Percentiles rank a stretch among this genome's conserved stretches.
Conservation (phyloP, 2,329 filamentous ascomycete species). For the Teratosphaeria pseudoeucalypti region DNA sequence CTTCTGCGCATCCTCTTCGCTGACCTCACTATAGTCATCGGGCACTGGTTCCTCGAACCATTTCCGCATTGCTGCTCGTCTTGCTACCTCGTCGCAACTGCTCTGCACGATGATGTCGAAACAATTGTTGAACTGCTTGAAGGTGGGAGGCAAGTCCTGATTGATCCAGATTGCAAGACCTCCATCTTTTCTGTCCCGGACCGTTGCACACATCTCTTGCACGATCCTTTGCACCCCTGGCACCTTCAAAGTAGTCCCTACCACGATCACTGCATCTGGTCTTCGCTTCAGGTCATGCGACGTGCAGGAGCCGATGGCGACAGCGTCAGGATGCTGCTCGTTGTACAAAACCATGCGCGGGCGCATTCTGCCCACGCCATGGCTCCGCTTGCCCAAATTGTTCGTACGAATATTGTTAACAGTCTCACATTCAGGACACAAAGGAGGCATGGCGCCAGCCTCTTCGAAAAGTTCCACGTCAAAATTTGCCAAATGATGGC, state of each 20-base stretch:
- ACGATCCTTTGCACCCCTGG: slow-evolving; percentile 84
- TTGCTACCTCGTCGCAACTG: slow-evolving; percentile 78
- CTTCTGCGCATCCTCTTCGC: slow-evolving; percentile 35
- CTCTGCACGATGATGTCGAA: slow-evolving; percentile 88
- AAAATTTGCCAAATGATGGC: slow-evolving; percentile 65
- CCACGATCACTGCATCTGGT: slow-evolving; percentile 87
- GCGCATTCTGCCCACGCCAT: slow-evolving; percentile 80
- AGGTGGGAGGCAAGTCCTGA: slow-evolving; percentile 69
- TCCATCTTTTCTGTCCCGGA: slow-evolving; percentile 71
- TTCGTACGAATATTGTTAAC: slow-evolving; percentile 66
- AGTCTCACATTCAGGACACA: slow-evolving; percentile 63
- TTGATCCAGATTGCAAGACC: slow-evolving; percentile 87
- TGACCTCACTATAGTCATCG: slow-evolving; percentile 35
- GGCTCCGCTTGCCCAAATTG: slow-evolving; percentile 75
- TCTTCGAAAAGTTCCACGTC: slow-evolving; percentile 64
- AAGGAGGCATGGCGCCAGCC: slow-evolving; percentile 58
- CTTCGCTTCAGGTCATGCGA: slow-evolving; percentile 73
- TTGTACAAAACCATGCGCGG: slow-evolving; percentile 96
- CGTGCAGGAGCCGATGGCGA: slow-evolving; percentile 87
- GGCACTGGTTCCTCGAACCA: slow-evolving; percentile 41
- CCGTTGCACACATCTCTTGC: slow-evolving; percentile 78
- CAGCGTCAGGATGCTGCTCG: slow-evolving; percentile 90
- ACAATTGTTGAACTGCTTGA: slow-evolving; percentile 77
- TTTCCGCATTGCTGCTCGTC: slow-evolving; percentile 51
- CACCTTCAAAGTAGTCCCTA: slow-evolving; percentile 91